Evolutionary conservation across 495 filamentous ascomycete species (phyloP), one percentile per base, ranked within the genome.

Genomic region (Neurospora sp.): DNA sequence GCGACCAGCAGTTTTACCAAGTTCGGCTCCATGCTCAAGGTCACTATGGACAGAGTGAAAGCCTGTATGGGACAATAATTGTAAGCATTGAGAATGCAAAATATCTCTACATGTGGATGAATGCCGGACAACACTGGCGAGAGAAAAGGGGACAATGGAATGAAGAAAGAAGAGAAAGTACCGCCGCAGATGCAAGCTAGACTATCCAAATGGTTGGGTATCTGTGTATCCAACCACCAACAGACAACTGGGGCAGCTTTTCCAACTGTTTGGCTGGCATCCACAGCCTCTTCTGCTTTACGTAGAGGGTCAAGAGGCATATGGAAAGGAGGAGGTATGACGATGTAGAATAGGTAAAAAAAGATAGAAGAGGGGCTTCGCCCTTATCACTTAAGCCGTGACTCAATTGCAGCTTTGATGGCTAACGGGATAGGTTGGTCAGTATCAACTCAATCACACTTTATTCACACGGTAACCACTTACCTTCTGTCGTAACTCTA

Each of bases 401-500:
- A 42, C 76, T 88, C 86, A 74, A 87, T 79, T 35, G 85, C 84
- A 38, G 82, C 75, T 81, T 88, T 88, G 79, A 88, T 87, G 54
- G 86, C 85, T 86, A 70, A 73, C 4, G 5, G 11, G 69, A n/a
- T 16, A 69, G 46, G 76, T 39, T 76, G 23, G 18, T 48, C n/a
- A 27, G 20, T 71, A 48, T 75, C 20, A 75, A 46, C 8, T 72
- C 35, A 12, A 41, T 10, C 46, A 23, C 11, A n/a, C 40, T 39
- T 39, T 72, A 10, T 20, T 5, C 8, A 38, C 10, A 14, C 16
- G 16, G 37, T 11, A 48, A 8, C n/a, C 14, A 77, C 85, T 82
- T 69, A 89, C 88, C 91, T 84, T 95, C 92, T 75, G 92, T 94
- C 59, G 89, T 91, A 70, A 88, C 86, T 83, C 92, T 92, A 6